Evolutionary conservation across 2,329 filamentous ascomycete species (phyloP).

Genomic region (Aaosphaeria pasadenensis): DNA sequence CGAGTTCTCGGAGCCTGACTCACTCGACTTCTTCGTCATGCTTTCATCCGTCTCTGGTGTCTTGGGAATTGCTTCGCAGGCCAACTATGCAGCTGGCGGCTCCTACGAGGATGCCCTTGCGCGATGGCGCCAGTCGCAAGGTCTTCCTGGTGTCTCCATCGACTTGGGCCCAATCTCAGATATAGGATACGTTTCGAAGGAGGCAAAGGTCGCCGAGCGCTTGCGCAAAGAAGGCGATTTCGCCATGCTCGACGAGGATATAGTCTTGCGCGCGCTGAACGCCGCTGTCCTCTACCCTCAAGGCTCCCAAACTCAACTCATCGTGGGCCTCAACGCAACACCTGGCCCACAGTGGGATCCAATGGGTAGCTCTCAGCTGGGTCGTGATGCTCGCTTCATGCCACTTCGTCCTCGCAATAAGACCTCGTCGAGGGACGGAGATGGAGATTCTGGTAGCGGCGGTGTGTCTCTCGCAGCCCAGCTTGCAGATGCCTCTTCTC

Average conservation of each 20-base stretch:
- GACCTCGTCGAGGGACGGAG: not conserved
- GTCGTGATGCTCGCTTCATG: not conserved
- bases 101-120: conserved; percentile 19
- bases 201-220: not conserved
- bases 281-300: not conserved
- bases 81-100: conserved; percentile 23
- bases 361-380: not conserved
- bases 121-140: conserved; percentile 4
- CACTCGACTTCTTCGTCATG: conserved; percentile 12
- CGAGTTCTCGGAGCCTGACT: not conserved
- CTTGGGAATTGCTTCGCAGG: conserved; percentile 16
- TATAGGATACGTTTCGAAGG: not conserved
- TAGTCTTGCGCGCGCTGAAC: not conserved
- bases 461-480: not conserved
- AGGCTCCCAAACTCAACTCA: not conserved
- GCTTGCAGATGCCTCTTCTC: not conserved
- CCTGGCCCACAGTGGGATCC: not conserved
- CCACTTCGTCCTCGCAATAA: not conserved
- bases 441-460: not conserved
- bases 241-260: not conserved
- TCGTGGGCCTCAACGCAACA: not conserved
- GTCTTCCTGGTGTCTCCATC: conserved; percentile 6
- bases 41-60: conserved; percentile 16
- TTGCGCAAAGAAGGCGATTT: not conserved
- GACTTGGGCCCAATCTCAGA: conserved; percentile 9